These are phyloP conservation scores for Neoboletus brunneissimus DNA, from an alignment of 768 basidiomycete genomes.

Conservation along the genomic window DNA sequence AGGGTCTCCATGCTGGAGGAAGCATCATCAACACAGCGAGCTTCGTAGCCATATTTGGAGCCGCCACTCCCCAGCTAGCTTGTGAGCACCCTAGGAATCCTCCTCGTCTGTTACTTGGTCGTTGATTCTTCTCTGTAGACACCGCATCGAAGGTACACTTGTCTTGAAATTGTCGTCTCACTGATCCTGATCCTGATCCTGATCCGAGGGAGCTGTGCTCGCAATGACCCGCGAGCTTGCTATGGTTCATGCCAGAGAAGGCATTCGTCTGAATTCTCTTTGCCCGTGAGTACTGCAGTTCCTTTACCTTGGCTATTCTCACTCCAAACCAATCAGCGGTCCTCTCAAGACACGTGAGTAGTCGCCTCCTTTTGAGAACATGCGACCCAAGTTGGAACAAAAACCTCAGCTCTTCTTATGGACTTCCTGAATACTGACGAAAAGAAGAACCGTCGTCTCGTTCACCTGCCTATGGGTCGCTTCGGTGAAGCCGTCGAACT, in stretches of 20 bases:
- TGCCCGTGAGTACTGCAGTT: slow-evolving; percentile 70
- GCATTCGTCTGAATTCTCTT: slow-evolving; percentile 92
- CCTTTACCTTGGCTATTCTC: not conserved
- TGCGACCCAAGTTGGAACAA: not conserved
- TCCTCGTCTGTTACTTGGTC: not conserved
- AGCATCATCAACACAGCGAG: slow-evolving; percentile 98
- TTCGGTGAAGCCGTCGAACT: slow-evolving; percentile 97
- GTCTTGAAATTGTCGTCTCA: not conserved
- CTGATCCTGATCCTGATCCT: slow-evolving; percentile 11
- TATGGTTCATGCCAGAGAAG: slow-evolving; percentile 96
- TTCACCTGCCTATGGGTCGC: slow-evolving; percentile 93
- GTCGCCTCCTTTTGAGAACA: not conserved
- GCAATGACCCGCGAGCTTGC: slow-evolving; percentile 98
- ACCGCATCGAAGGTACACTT: slow-evolving; percentile 83
- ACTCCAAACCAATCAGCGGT: slow-evolving; percentile 60
- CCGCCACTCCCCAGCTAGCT: slow-evolving; percentile 97
- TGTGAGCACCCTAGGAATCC: slow-evolving; percentile 45
- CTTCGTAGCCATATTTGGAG: slow-evolving; percentile 93
- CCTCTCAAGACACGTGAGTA: slow-evolving; percentile 89
- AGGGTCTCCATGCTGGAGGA: slow-evolving; percentile 77
- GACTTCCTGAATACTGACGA: slow-evolving; percentile 96
- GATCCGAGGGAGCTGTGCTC: slow-evolving; percentile 82
- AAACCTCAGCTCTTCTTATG: slow-evolving; percentile 83
- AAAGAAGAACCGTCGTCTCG: slow-evolving; percentile 86
- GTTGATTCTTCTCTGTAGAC: slow-evolving; percentile 46